phyloP scores from a whole-genome alignment of 2,329 filamentous ascomycete species.

The Cladosporium velox region DNA sequence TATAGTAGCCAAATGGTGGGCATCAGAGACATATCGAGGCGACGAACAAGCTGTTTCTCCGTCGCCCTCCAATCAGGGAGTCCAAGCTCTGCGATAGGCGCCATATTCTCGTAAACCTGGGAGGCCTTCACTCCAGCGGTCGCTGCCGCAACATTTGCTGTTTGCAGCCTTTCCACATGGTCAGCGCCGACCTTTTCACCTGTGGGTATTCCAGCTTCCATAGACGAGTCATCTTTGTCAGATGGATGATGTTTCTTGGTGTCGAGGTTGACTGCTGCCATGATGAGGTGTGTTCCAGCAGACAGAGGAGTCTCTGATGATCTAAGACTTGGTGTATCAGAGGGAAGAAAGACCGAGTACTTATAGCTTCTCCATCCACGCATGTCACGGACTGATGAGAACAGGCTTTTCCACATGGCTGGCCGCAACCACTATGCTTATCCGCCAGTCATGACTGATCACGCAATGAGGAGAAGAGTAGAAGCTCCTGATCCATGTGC shows the following conservation, averaged over 20 bases:
- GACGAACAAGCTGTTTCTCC: neutral
- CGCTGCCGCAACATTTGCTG: neutral
- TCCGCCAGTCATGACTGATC: neutral
- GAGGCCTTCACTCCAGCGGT: conserved; percentile 7
- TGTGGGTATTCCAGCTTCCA: neutral
- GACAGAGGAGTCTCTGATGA: neutral
- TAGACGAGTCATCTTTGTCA: conserved; percentile 1
- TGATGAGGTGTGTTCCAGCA: neutral
- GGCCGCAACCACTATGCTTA: neutral
- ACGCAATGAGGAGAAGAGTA: neutral
- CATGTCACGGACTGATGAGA: neutral
- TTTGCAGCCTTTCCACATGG: neutral
- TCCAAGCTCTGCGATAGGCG: conserved; percentile 4
- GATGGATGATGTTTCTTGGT: neutral
- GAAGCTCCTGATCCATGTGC: neutral
- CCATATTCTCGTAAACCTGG: conserved; percentile 7
- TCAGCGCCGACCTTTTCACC: neutral
- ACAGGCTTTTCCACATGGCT: neutral
- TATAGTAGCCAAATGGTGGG: conserved; percentile 29
- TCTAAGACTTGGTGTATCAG: neutral
- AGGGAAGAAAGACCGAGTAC: neutral
- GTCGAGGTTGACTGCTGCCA: conserved; percentile 4
- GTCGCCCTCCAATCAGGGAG: neutral
- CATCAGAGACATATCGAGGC: conserved; percentile 11
- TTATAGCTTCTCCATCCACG: neutral